A percentile compares a stretch with the other conserved stretches of the same genome.
phyloP scores from a whole-genome alignment of 345 rosid species.

The Streptanthus diversifolius region DNA sequence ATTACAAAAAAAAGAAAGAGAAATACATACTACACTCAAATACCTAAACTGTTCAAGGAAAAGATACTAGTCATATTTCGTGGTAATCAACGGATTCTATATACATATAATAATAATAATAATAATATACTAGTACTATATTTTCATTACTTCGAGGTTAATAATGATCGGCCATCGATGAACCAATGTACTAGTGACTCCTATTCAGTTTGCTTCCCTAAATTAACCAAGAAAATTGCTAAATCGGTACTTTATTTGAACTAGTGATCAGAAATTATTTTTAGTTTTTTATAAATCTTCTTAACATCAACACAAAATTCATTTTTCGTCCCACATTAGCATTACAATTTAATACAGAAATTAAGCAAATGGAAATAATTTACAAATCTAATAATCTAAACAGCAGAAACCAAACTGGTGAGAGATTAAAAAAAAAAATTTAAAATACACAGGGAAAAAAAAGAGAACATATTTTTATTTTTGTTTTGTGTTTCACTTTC shows the following conservation, averaged over 20 bases:
- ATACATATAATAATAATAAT: background rate
- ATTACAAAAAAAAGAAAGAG: background rate
- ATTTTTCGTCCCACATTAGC: background rate
- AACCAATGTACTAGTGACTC: background rate
- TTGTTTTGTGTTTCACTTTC: background rate
- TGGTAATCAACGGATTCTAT: conserved; percentile 23
- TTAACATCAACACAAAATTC: background rate
- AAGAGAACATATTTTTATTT: background rate
- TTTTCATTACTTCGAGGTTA: conserved; percentile 41
- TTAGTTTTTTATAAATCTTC: background rate
- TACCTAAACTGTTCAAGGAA: background rate
- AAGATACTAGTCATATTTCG: conserved; percentile 22
- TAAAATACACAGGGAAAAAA: background rate
- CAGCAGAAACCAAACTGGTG: background rate
- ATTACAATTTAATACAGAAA: background rate
- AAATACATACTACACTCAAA: background rate
- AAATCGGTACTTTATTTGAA: background rate
- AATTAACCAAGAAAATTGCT: background rate
- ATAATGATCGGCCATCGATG: background rate
- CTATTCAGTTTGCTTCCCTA: background rate
- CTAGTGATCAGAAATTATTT: background rate
- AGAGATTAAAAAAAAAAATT: too few relatives aligned
- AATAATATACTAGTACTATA: too few relatives aligned
- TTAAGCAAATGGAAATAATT: background rate
- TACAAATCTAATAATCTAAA: background rate